Evolutionary conservation across 371 early-diverging fungal genomes (phyloP).

Genomic region (Syncephalastrum sp.): DNA sequence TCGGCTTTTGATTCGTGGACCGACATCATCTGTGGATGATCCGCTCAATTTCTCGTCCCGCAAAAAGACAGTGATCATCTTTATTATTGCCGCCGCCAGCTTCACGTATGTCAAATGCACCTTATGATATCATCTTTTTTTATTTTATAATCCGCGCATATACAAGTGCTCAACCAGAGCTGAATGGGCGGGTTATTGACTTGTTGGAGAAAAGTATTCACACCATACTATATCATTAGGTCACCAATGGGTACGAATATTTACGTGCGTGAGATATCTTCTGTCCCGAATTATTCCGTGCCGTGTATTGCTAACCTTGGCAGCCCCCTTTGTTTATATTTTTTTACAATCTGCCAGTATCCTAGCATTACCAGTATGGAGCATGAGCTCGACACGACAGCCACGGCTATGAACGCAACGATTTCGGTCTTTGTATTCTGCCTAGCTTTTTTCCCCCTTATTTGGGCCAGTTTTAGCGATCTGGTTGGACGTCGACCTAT

Average conservation of each 20-base stretch:
- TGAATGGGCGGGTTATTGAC: background rate
- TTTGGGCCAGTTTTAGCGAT: conserved; percentile 42
- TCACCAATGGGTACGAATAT: background rate
- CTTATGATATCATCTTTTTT: background rate
- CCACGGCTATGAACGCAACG: conserved; percentile 43
- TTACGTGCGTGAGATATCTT: too few species aligned
- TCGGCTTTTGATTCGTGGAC: too few species aligned
- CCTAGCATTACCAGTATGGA: conserved; percentile 39
- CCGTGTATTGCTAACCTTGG: conserved; percentile 8
- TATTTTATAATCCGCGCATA: background rate
- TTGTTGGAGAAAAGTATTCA: background rate
- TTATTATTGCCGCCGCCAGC: conserved; percentile 25
- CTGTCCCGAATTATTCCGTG: background rate
- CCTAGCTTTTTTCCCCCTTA: conserved; percentile 33
- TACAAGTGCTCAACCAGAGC: too few species aligned
- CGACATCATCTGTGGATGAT: conserved; percentile 10
- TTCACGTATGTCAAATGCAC: conserved; percentile 18
- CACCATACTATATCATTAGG: background rate
- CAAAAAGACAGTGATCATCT: conserved; percentile 28
- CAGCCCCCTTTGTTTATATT: conserved; percentile 35
- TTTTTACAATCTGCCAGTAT: conserved; percentile 15
- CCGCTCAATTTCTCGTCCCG: conserved; percentile 4
- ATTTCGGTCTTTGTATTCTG: conserved; percentile 33
- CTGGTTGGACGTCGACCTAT: conserved; percentile 34
- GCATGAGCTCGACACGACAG: conserved; percentile 31